phyloP scores from a whole-genome alignment of 192 early-diverging fungal species.

The Dimargaris xerosporica region DNA sequence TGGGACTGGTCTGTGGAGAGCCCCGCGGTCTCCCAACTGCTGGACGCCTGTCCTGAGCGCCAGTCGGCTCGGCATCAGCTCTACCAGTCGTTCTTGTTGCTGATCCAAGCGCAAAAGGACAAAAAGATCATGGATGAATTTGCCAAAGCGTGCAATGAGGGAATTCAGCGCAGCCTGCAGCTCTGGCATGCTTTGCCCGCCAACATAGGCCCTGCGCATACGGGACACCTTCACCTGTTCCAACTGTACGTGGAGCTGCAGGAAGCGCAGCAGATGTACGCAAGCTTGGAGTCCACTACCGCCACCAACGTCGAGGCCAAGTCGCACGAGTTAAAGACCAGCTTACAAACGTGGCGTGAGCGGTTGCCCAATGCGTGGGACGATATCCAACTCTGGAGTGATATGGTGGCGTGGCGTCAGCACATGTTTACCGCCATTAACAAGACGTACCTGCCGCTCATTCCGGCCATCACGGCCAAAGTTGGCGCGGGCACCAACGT shows the following conservation, averaged over 20 bases:
- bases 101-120: conserved; percentile 44
- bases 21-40: conserved; percentile 33
- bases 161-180: conserved; percentile 68
- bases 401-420: conserved; percentile 93
- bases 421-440: conserved; percentile 96
- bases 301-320: conserved; percentile 71
- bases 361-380: conserved; percentile 93
- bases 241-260: conserved; percentile 93
- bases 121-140: conserved; percentile 49
- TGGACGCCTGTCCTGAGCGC: conserved; percentile 50
- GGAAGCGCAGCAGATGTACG: conserved; percentile 81
- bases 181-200: conserved; percentile 83
- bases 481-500: conserved; percentile 26
- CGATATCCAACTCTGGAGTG: conserved; percentile 96
- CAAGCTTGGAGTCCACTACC: conserved; percentile 61
- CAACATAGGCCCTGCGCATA: conserved; percentile 72
- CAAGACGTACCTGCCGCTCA: conserved; percentile 79
- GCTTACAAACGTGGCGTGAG: conserved; percentile 91
- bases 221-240: conserved; percentile 78
- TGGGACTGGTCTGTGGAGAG: conserved; percentile 83
- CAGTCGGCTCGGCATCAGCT: conserved; percentile 65
- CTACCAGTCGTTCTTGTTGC: conserved; percentile 72
- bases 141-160: conserved; percentile 68
- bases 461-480: conserved; percentile 35
- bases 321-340: conserved; percentile 76